Conservation (phyloP, 2,329 filamentous ascomycete genomes). For the Xylaria sp. region DNA sequence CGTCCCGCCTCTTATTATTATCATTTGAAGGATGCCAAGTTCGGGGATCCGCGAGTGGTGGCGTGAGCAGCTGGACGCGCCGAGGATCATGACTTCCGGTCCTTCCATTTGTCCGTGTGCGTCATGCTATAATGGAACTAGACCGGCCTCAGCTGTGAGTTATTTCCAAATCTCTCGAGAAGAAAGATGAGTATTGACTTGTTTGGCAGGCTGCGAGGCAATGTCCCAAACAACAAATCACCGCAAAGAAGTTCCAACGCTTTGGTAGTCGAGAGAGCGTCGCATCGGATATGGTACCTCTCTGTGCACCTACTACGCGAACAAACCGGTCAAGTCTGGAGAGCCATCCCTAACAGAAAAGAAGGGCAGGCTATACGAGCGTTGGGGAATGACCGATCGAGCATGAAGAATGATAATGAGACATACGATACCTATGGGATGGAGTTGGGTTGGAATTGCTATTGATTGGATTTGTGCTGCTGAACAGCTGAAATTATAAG, state of each 20-base stretch:
- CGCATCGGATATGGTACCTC: slow-evolving; percentile 46
- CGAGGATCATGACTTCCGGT: slow-evolving; percentile 32
- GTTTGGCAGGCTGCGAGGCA: slow-evolving; percentile 23
- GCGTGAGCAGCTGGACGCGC: slow-evolving; percentile 42
- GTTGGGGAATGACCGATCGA: not conserved
- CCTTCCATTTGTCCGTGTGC: slow-evolving; percentile 45
- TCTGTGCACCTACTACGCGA: slow-evolving; percentile 36
- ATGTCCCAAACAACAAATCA: slow-evolving; percentile 18
- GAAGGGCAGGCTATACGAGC: not conserved
- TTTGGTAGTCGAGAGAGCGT: slow-evolving; percentile 41
- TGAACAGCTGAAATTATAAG: not conserved
- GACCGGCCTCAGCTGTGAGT: slow-evolving; percentile 37
- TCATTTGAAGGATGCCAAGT: slow-evolving; percentile 36
- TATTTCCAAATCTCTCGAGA: slow-evolving; percentile 25
- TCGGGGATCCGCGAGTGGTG: slow-evolving; percentile 44
- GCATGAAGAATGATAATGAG: not conserved
- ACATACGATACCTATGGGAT: slow-evolving; percentile 7
- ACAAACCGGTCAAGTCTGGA: slow-evolving; percentile 39
- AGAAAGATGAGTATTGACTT: slow-evolving; percentile 23
- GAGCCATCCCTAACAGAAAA: slow-evolving; percentile 16
- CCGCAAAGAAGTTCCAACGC: slow-evolving; percentile 15
- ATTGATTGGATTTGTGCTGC: not conserved
- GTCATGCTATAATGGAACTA: slow-evolving; percentile 45
- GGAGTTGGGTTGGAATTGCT: slow-evolving; percentile 12
- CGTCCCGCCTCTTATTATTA: not conserved